Conservation (phyloP, 805 yeast species). For the Cephaloascus fragrans region DNA sequence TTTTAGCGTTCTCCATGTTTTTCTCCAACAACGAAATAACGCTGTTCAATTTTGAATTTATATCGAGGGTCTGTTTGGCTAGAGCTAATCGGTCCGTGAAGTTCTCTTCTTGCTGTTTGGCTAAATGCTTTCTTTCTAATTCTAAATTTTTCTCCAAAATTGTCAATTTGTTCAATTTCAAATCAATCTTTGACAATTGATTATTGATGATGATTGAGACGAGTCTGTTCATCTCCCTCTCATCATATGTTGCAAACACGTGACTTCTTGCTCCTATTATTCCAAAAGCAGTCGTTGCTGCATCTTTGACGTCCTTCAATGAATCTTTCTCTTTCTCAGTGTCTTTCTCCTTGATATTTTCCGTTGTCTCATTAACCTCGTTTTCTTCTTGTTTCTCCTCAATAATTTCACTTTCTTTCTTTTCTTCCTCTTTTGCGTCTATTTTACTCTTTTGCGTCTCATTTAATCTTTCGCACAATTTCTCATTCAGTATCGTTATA, state of each 20-base stretch:
- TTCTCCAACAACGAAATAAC: constrained; percentile 2
- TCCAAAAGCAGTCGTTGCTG: constrained; percentile 64
- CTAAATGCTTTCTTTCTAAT: constrained; percentile 48
- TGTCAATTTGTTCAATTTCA: constrained; percentile 49
- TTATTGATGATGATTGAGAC: constrained; percentile 49
- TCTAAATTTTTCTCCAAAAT: constrained; percentile 59
- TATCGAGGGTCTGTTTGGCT: constrained; percentile 43
- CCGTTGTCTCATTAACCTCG: neutral
- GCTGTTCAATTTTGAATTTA: constrained; percentile 37
- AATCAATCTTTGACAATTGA: constrained; percentile 52
- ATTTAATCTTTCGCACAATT: constrained; percentile 26
- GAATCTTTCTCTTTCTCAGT: constrained; percentile 11
- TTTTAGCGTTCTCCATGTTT: neutral
- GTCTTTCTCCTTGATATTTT: no score
- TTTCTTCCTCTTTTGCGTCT: constrained; percentile 1
- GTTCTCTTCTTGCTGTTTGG: constrained; percentile 56
- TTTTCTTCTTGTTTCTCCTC: no score
- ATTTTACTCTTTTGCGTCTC: constrained; percentile 9
- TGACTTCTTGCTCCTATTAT: constrained; percentile 72
- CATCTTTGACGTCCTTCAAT: constrained; percentile 36
- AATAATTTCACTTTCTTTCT: constrained; percentile 3
- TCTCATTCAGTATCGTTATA: constrained; percentile 36
- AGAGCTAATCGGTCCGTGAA: constrained; percentile 60
- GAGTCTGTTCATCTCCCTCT: constrained; percentile 59
- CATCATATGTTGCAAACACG: constrained; percentile 72